Evolutionary conservation across 495 filamentous ascomycete genomes (phyloP).

Genomic region (Choiromyces venosus): DNA sequence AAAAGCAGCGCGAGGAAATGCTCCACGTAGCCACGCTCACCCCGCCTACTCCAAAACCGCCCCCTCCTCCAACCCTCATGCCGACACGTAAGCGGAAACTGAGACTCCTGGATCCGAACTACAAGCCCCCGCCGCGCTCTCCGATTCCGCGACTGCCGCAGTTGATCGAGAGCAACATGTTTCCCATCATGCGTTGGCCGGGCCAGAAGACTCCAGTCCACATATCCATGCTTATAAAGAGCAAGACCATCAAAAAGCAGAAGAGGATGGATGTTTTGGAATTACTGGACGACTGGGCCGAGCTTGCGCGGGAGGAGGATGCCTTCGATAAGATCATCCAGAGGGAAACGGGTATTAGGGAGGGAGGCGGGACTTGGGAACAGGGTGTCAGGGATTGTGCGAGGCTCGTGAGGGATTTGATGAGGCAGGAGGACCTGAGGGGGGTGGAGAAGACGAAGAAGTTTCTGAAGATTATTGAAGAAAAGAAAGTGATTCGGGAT

Average conservation of each 20-base stretch:
- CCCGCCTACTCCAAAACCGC: conserved; percentile 25
- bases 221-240: conserved; percentile 27
- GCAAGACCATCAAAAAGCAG: conserved; percentile 27
- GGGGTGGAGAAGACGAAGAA: conserved; percentile 4
- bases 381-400: conserved; percentile 7
- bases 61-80: conserved; percentile 23
- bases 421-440: conserved; percentile 11
- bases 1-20: conserved; percentile 11
- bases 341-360: conserved; percentile 2
- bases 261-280: conserved; percentile 15
- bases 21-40: conserved; percentile 16
- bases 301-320: conserved; percentile 34
- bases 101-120: background rate
- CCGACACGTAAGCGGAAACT: conserved; percentile 9
- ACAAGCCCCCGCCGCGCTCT: conserved; percentile 3
- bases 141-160: conserved; percentile 9
- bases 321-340: conserved; percentile 24
- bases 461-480: conserved; percentile 25
- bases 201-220: conserved; percentile 10
- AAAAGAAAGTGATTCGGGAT: conserved; percentile 12
- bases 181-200: conserved; percentile 31
- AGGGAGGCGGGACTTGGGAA: background rate
- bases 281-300: conserved; percentile 20
- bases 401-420: conserved; percentile 7
- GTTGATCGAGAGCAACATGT: conserved; percentile 13